These are phyloP conservation scores for Syzygium grande DNA, from an alignment of 345 rosid species.

Conservation along the genomic window DNA sequence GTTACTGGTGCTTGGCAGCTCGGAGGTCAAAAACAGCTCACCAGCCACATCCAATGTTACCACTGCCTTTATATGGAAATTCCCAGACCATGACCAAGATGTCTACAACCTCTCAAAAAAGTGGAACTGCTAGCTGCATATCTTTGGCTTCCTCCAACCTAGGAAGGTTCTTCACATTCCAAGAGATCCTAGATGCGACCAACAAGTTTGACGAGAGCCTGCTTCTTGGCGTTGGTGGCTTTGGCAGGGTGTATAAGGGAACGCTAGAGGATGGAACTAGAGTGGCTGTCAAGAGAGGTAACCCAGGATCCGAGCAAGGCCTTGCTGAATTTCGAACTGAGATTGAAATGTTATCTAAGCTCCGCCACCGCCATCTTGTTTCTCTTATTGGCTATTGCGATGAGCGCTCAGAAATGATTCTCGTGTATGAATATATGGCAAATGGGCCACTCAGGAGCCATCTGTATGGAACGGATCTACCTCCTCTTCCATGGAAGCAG, in stretches of 20 bases:
- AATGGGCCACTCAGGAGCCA: slow-evolving; percentile 97
- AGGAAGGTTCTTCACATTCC: slow-evolving; percentile 76
- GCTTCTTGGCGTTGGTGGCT: slow-evolving; percentile 96
- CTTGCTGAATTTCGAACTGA: slow-evolving; percentile 97
- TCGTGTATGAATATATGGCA: slow-evolving; percentile 96
- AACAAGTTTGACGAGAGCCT: slow-evolving; percentile 84
- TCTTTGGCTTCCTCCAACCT: slow-evolving; percentile 71
- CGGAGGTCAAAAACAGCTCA: slow-evolving; percentile 47
- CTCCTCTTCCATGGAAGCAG: slow-evolving; percentile 89
- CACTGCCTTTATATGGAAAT: slow-evolving; percentile 86
- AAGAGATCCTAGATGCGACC: slow-evolving; percentile 90
- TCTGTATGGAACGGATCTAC: slow-evolving; percentile 83
- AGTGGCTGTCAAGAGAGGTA: slow-evolving; percentile 96
- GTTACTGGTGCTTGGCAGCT: slow-evolving; percentile 50
- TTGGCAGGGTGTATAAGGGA: slow-evolving; percentile 91
- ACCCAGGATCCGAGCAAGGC: slow-evolving; percentile 99
- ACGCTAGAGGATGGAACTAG: slow-evolving; percentile 82
- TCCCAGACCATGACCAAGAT: slow-evolving; percentile 74
- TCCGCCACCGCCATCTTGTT: slow-evolving; percentile 94
- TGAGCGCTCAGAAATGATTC: slow-evolving; percentile 92
- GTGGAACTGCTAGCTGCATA: slow-evolving; percentile 81
- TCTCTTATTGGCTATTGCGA: slow-evolving; percentile 98
- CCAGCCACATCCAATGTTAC: slow-evolving; percentile 79
- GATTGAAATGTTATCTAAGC: slow-evolving; percentile 95
- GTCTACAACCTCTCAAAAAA: slow-evolving; percentile 85